Conservation (phyloP, 768 basidiomycete genomes). For the Suillus luteus region DNA sequence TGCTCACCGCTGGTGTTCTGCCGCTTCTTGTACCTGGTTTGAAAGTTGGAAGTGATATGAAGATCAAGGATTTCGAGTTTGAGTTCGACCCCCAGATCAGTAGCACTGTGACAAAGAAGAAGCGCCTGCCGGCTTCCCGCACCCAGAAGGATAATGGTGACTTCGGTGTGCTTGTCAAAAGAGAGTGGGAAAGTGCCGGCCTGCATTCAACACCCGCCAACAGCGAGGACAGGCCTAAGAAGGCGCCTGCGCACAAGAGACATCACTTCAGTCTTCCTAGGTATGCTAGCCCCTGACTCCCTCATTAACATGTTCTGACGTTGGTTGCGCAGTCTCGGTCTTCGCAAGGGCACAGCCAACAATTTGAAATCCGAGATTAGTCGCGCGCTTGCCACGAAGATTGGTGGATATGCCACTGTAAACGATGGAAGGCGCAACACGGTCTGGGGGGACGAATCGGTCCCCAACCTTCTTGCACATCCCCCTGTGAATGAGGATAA, state of each 20-base stretch:
- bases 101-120: conserved; percentile 40
- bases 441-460: conserved; percentile 45
- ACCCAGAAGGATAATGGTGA: conserved; percentile 20
- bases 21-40: conserved; percentile 70
- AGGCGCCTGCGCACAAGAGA: conserved; percentile 56
- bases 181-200: conserved; percentile 57
- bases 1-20: conserved; percentile 66
- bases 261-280: conserved; percentile 71
- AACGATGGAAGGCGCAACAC: conserved; percentile 50
- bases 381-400: conserved; percentile 46
- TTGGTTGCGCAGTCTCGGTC: conserved; percentile 50
- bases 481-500: conserved; percentile 45
- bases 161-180: conserved; percentile 31
- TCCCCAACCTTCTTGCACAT: conserved; percentile 33
- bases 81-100: conserved; percentile 38
- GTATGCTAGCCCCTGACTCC: conserved; percentile 36
- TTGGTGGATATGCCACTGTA: conserved; percentile 41
- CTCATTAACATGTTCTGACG: conserved; percentile 8
- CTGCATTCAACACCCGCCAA: conserved; percentile 64
- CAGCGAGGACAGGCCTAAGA: conserved; percentile 38
- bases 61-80: conserved; percentile 47
- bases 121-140: conserved; percentile 23
- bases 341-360: conserved; percentile 60
- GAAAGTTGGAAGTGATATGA: conserved; percentile 57
- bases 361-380: conserved; percentile 60